Evolutionary conservation across 495 filamentous ascomycete genomes (phyloP), one percentile per base, ranked within the genome.

Genomic region (Chaetomium cochliodes): DNA sequence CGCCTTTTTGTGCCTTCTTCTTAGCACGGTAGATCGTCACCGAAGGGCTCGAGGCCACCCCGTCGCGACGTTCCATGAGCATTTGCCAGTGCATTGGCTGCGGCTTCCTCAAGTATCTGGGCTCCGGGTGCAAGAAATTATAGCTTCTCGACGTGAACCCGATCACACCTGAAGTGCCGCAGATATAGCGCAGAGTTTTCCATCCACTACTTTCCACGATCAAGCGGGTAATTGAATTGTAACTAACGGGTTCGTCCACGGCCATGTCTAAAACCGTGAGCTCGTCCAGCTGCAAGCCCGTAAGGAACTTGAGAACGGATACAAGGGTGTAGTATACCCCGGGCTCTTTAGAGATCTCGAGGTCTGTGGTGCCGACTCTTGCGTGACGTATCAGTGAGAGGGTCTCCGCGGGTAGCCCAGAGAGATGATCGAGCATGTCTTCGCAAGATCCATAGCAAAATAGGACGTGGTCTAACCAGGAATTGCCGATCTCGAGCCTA

Each of bases 141-240:
- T 13, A 5, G 0, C 42, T 37, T 7, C 33, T 8, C 6, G 30
- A 52, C 47, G 23, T 23, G 41, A 30, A 62, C 7, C 50, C 37
- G 15, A 62, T 37, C 49, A 62, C 33, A 12, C 2, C 39, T 22
- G 60, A 62, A 23, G 1, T 33, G 39, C 20, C 3, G 25, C 23
- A 23, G 23, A 62, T 28, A 20, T 54, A 62, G 37, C 59, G 58
- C 33, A 61, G 47, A 1, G 46, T 53, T n/a, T 61, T 61, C 59
- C 59, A 55, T 15, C 60, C 60, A 23, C 44, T 62, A 37, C 60
- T 23, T 23, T 44, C 23, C n/a, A 20, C 30, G 15, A 62, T 55
- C 33, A 62, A 39, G 16, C 23, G 2, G 23, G 7, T 12, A 23
- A 62, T 37, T 2, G 51, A 9, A 1, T 44, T 39, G 60, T 55